phyloP scores from a whole-genome alignment of 2,329 filamentous ascomycete species.

The Calonectria ilicicola region DNA sequence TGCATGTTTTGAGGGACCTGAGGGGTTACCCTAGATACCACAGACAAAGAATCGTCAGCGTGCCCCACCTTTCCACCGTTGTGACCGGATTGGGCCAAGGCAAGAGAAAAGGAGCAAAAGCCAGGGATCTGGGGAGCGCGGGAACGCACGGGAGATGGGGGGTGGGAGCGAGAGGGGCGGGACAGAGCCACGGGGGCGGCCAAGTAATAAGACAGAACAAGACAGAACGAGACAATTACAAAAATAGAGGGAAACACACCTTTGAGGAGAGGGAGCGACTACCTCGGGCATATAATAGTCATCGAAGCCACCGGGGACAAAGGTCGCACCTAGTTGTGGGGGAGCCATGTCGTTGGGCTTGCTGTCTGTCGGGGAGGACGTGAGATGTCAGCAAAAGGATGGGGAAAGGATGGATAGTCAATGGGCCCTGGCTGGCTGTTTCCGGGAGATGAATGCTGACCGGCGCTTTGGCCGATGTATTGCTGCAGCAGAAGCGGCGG shows the following conservation, averaged over 20 bases:
- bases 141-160: conserved; percentile 18
- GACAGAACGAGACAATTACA: neutral
- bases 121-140: conserved; percentile 28
- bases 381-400: conserved; percentile 47
- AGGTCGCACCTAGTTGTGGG: conserved; percentile 64
- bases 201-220: conserved; percentile 23
- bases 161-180: conserved; percentile 33
- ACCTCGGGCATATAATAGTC: conserved; percentile 73
- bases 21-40: conserved; percentile 81
- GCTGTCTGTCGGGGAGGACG: conserved; percentile 44
- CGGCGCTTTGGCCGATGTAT: conserved; percentile 38
- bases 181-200: conserved; percentile 28
- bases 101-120: conserved; percentile 32
- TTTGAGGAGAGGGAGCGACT: conserved; percentile 67
- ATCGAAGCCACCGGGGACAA: conserved; percentile 68
- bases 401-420: conserved; percentile 41
- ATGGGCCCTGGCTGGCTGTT: conserved; percentile 39
- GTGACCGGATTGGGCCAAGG: conserved; percentile 40
- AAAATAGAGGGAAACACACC: conserved; percentile 54
- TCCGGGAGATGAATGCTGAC: conserved; percentile 42
- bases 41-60: conserved; percentile 51
- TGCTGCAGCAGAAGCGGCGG: conserved; percentile 41
- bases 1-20: conserved; percentile 98
- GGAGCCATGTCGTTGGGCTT: conserved; percentile 42
- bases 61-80: conserved; percentile 49